Evolutionary conservation across 2,329 filamentous ascomycete genomes (phyloP).

Genomic region (Aspergillus transmontanensis): DNA sequence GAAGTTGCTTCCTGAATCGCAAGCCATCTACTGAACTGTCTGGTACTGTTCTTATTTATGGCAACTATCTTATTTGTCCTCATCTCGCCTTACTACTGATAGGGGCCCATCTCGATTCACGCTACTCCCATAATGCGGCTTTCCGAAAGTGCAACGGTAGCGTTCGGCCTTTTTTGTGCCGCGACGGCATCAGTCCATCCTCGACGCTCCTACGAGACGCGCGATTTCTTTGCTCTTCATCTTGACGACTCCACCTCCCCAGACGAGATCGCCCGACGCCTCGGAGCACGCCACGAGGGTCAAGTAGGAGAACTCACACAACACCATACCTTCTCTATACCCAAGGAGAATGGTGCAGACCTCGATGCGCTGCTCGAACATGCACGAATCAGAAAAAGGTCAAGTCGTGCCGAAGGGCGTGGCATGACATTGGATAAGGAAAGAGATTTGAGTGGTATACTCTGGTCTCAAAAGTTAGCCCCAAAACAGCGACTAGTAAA

Average conservation of each 20-base stretch:
- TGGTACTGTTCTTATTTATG: slow-evolving; percentile 17
- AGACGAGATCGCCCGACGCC: slow-evolving; percentile 65
- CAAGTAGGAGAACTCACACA: slow-evolving; percentile 73
- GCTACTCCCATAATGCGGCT: slow-evolving; percentile 27
- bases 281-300: slow-evolving; percentile 81
- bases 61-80: slow-evolving; percentile 19
- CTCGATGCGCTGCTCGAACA: slow-evolving; percentile 55
- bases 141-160: slow-evolving; percentile 23
- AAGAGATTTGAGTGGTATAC: slow-evolving; percentile 71
- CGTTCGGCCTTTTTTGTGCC: slow-evolving; percentile 42
- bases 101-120: slow-evolving; percentile 4
- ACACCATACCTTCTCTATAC: slow-evolving; percentile 84
- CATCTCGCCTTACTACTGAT: slow-evolving; percentile 15
- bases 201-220: slow-evolving; percentile 71
- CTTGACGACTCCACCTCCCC: slow-evolving; percentile 69
- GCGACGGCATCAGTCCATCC: slow-evolving; percentile 52
- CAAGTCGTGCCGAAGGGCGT: slow-evolving; percentile 49
- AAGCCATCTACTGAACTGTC: background rate
- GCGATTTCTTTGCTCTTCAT: slow-evolving; percentile 94
- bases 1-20: background rate
- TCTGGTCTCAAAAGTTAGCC: slow-evolving; percentile 78
- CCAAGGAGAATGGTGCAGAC: slow-evolving; percentile 58
- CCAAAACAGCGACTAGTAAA: slow-evolving; percentile 65
- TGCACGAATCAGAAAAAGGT: slow-evolving; percentile 61
- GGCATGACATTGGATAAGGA: slow-evolving; percentile 20